Conservation (phyloP, 2,329 filamentous ascomycete genomes). For the Aureobasidium sp. region DNA sequence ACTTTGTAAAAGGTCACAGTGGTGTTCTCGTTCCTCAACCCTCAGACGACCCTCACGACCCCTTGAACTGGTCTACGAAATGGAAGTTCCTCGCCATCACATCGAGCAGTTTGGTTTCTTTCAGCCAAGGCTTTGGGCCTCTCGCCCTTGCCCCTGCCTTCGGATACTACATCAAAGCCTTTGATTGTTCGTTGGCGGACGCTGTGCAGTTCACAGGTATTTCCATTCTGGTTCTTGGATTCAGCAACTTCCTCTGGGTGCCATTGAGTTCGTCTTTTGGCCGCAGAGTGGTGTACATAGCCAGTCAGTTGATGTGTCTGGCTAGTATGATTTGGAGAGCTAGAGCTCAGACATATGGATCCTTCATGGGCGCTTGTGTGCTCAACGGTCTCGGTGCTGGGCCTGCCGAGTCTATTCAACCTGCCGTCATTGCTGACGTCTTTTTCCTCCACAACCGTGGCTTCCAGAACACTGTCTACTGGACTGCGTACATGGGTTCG, state of each 20-base stretch:
- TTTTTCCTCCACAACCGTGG: constrained; percentile 58
- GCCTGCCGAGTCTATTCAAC: constrained; percentile 54
- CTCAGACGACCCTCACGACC: constrained; percentile 36
- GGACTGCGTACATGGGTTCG: constrained; percentile 52
- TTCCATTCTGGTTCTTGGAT: constrained; percentile 48
- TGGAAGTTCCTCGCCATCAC: constrained; percentile 44
- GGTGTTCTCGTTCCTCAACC: constrained; percentile 46
- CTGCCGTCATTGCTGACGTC: constrained; percentile 54
- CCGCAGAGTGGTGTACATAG: constrained; percentile 44
- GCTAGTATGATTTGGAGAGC: constrained; percentile 51
- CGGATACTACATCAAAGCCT: constrained; percentile 46
- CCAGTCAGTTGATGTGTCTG: constrained; percentile 44
- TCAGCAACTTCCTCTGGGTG: constrained; percentile 53
- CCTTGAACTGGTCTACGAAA: constrained; percentile 39
- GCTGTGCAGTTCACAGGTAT: constrained; percentile 50
- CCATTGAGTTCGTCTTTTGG: constrained; percentile 42
- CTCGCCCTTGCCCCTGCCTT: constrained; percentile 52
- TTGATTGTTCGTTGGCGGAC: constrained; percentile 43
- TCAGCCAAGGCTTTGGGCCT: constrained; percentile 47
- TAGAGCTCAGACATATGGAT: constrained; percentile 46
- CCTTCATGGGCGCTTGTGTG: constrained; percentile 54
- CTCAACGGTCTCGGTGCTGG: constrained; percentile 56
- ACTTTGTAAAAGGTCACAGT: constrained; percentile 50
- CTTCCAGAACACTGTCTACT: constrained; percentile 54
- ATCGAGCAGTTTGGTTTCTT: constrained; percentile 38